Conservation (phyloP, 768 basidiomycete species). For the Tylopilus sp. region DNA sequence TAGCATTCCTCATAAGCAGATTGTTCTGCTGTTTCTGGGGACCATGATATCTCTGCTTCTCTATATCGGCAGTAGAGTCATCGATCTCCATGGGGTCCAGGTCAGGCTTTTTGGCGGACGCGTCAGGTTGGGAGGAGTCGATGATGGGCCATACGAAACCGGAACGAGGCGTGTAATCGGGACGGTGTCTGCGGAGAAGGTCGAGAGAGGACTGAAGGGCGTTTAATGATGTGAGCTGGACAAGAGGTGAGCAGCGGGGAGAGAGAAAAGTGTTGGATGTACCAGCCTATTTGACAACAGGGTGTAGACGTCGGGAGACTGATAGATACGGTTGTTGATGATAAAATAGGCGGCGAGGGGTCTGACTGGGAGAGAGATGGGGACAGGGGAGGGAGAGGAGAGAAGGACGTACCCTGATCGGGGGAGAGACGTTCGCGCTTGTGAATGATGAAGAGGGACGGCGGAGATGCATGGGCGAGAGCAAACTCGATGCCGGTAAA, state of each 20-base stretch:
- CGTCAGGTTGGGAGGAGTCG: constrained; percentile 46
- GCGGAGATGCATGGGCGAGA: constrained; percentile 75
- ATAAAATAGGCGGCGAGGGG: constrained; percentile 85
- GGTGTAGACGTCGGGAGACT: constrained; percentile 81
- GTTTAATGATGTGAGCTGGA: constrained; percentile 64
- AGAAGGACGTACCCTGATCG: constrained; percentile 61
- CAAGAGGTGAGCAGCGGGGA: not conserved
- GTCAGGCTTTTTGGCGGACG: constrained; percentile 39
- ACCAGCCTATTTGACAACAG: constrained; percentile 84
- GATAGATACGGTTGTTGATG: constrained; percentile 86
- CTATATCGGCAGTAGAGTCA: constrained; percentile 18
- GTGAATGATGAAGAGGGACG: constrained; percentile 84
- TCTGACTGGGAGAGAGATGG: constrained; percentile 44
- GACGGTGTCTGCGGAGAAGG: constrained; percentile 66
- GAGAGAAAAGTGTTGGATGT: constrained; percentile 18
- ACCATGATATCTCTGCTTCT: constrained; percentile 25
- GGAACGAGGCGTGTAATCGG: constrained; percentile 79
- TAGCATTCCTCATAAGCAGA: constrained; percentile 67
- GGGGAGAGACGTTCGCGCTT: constrained; percentile 83
- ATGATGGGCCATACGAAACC: constrained; percentile 85
- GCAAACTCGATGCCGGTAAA: constrained; percentile 89
- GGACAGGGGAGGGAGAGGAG: not conserved
- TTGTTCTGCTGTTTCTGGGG: constrained; percentile 65
- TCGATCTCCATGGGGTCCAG: constrained; percentile 26
- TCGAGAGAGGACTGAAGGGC: constrained; percentile 76